A percentile compares a stretch with the other conserved stretches of the same genome.
Conservation (phyloP, 2,329 filamentous ascomycete genomes). For the Apiospora koreana region DNA sequence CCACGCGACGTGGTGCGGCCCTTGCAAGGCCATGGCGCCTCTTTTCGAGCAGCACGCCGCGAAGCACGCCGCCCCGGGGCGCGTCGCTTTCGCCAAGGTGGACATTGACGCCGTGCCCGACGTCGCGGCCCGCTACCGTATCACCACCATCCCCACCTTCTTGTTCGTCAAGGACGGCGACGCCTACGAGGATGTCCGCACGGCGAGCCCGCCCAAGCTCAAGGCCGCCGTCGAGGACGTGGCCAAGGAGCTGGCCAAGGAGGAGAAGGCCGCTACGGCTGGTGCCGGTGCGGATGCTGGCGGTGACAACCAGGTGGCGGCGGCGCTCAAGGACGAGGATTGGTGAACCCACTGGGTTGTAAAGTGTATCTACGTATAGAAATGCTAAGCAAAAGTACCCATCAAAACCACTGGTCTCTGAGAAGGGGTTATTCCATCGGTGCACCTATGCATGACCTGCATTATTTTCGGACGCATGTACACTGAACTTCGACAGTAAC, state of each 20-base stretch:
- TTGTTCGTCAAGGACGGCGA: constrained; percentile 66
- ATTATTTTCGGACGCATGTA: too few relatives aligned
- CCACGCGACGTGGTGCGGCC: constrained; percentile 73
- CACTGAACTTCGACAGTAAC: too few relatives aligned
- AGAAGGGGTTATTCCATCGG: too few relatives aligned
- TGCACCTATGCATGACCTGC: too few relatives aligned
- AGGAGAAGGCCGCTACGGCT: not conserved
- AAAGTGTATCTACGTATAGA: not conserved
- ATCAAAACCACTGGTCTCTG: too few relatives aligned
- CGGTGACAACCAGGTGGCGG: constrained; percentile 10
- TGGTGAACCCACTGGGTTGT: not conserved
- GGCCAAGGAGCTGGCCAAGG: constrained; percentile 41
- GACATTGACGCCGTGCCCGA: constrained; percentile 69
- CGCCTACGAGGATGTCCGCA: constrained; percentile 62
- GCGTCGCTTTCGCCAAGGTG: constrained; percentile 68
- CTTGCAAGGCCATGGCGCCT: constrained; percentile 72
- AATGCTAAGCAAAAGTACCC: too few relatives aligned
- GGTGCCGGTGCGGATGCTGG: not conserved
- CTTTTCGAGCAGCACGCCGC: constrained; percentile 56
- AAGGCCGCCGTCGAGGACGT: constrained; percentile 48
- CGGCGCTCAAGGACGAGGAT: constrained; percentile 14
- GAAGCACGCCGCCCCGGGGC: constrained; percentile 47
- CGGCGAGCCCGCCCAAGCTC: constrained; percentile 64
- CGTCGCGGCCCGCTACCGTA: constrained; percentile 63
- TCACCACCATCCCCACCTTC: constrained; percentile 76